Conservation (phyloP, 306 rosid species). For the Vigna hirtella region DNA sequence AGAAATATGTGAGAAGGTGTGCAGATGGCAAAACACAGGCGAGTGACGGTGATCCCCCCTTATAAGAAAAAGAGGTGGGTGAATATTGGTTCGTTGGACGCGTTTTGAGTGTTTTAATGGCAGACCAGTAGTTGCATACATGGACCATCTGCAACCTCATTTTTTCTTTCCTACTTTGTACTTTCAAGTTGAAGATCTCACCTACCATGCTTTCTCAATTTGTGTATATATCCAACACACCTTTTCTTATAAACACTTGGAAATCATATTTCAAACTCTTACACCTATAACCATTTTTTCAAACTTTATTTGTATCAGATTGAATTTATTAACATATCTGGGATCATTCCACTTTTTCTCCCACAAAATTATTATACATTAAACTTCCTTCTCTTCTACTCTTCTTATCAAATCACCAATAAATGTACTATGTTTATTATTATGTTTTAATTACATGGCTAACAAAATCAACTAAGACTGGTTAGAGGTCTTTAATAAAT, state of each 20-base stretch:
- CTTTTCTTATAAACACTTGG: background rate
- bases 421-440: too few species aligned
- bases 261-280: background rate
- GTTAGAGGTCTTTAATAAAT: too few species aligned
- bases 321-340: background rate
- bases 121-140: constrained; percentile 26
- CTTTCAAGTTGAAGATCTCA: constrained; percentile 33
- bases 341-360: background rate
- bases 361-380: background rate
- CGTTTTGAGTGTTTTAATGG: constrained; percentile 35
- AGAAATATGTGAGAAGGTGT: background rate
- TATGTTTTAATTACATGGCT: too few species aligned
- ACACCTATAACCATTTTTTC: constrained; percentile 8
- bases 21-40: background rate
- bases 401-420: background rate
- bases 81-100: background rate
- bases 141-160: constrained; percentile 26
- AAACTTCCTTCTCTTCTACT: background rate
- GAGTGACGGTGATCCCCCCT: constrained; percentile 38
- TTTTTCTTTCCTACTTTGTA: background rate
- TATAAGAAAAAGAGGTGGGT: constrained; percentile 7
- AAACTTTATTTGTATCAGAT: background rate
- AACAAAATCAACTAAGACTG: too few species aligned
- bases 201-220: constrained; percentile 31
- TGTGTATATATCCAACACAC: background rate